Evolutionary conservation across 495 filamentous ascomycete species (phyloP).

Genomic region (Talaromyces thailandensis): DNA sequence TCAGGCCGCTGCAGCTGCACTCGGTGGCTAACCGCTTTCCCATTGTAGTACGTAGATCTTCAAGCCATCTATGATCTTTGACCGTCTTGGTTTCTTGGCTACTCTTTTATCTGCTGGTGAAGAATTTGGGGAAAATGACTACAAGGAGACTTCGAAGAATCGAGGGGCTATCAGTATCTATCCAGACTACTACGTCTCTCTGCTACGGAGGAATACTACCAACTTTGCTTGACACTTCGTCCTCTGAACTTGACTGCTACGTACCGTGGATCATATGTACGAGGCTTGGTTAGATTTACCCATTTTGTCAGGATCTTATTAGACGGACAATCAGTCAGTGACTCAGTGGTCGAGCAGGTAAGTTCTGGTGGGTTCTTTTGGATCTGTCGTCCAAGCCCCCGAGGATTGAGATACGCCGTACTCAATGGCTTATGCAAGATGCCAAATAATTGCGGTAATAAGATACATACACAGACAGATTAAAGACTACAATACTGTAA

Average conservation of each 20-base stretch:
- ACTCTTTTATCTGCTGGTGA: not conserved
- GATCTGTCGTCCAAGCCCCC: not conserved
- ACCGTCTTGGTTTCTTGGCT: not conserved
- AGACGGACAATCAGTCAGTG: not conserved
- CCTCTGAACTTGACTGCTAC: not conserved
- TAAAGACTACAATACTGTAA: not conserved
- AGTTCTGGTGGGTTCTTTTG: not conserved
- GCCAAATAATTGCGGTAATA: not conserved
- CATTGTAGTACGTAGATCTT: slow-evolving; percentile 2
- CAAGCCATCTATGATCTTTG: not conserved
- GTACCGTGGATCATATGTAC: not conserved
- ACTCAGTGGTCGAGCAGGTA: not conserved
- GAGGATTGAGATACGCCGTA: not conserved
- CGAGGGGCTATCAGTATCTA: not conserved
- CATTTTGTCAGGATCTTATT: not conserved
- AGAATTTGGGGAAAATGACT: not conserved
- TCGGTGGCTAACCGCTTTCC: not conserved
- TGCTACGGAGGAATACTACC: not conserved
- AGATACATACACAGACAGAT: not conserved
- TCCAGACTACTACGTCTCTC: not conserved
- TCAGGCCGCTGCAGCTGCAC: not conserved
- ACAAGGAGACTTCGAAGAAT: not conserved
- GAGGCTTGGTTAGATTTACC: not conserved
- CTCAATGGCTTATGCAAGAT: not conserved
- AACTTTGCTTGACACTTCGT: not conserved